A percentile compares a stretch with the other conserved stretches of the same genome.
Conservation (phyloP, 495 filamentous ascomycete species). For the Penicillium ucsense region DNA sequence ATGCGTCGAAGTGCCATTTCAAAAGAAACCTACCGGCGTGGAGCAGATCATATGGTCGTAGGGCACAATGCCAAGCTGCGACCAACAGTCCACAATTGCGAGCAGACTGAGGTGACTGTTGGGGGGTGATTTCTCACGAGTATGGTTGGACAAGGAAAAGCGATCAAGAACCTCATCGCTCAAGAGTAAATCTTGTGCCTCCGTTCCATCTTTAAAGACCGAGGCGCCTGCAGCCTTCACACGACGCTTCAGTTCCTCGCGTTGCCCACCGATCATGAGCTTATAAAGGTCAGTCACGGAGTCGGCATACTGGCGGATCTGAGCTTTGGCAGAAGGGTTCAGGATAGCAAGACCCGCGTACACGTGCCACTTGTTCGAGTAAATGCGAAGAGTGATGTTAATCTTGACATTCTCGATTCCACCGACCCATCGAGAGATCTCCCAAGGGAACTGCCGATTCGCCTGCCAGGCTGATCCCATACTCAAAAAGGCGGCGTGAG, state of each 20-base stretch:
- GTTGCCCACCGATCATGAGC: constrained; percentile 80
- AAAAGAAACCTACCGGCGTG: constrained; percentile 54
- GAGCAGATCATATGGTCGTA: constrained; percentile 99
- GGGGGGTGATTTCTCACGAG: constrained; percentile 50
- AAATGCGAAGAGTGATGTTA: constrained; percentile 93
- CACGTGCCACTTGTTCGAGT: constrained; percentile 98
- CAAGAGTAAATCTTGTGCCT: constrained; percentile 60
- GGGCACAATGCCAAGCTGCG: constrained; percentile 79
- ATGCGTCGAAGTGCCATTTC: too few species aligned
- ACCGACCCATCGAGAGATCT: constrained; percentile 81
- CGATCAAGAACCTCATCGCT: constrained; percentile 76
- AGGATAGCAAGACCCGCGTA: constrained; percentile 96
- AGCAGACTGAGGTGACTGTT: constrained; percentile 91
- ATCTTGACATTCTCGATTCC: constrained; percentile 99
- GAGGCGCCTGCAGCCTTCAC: constrained; percentile 68
- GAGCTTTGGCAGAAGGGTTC: constrained; percentile 80
- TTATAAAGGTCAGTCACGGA: constrained; percentile 93
- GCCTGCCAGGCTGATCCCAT: constrained; percentile 97
- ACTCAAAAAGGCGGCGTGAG: constrained; percentile 89
- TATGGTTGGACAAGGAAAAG: constrained; percentile 66
- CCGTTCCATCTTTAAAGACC: constrained; percentile 56
- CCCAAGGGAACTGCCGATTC: constrained; percentile 92
- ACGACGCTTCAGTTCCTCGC: constrained; percentile 67
- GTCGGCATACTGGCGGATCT: constrained; percentile 87
- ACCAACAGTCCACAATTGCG: constrained; percentile 99